Evolutionary conservation across 768 basidiomycete species (phyloP).

Genomic region (Pleurotus giganteus): DNA sequence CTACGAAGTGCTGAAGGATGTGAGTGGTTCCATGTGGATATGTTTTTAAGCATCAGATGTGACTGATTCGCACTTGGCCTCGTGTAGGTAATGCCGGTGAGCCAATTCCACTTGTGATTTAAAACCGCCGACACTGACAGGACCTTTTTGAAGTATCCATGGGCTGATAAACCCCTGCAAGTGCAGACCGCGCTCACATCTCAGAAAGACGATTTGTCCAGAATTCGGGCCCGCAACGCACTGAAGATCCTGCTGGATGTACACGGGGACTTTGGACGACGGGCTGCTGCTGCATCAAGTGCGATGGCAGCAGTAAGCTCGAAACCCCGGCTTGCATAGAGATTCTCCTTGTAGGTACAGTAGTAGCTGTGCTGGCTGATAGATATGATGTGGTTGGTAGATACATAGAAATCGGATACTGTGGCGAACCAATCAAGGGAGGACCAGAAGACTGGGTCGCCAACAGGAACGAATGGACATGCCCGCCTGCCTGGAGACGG

Average conservation of each 20-base stretch:
- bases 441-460: slow-evolving; percentile 4
- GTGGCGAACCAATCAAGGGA: not conserved
- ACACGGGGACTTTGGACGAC: slow-evolving; percentile 82
- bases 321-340: slow-evolving; percentile 7
- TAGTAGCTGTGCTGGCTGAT: slow-evolving; percentile 6
- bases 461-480: slow-evolving; percentile 11
- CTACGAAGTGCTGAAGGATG: slow-evolving; percentile 70
- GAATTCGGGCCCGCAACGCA: slow-evolving; percentile 90
- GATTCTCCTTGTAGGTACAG: not conserved
- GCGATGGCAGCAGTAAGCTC: not conserved
- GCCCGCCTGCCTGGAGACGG: slow-evolving; percentile 4
- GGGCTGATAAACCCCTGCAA: slow-evolving; percentile 63
- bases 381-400: slow-evolving; percentile 8
- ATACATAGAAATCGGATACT: not conserved
- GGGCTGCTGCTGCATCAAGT: slow-evolving; percentile 39
- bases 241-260: slow-evolving; percentile 89
- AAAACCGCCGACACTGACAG: slow-evolving; percentile 6
- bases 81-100: slow-evolving; percentile 13
- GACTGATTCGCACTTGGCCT: slow-evolving; percentile 5
- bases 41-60: not conserved
- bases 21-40: slow-evolving; percentile 17
- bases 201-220: slow-evolving; percentile 79
- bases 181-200: slow-evolving; percentile 66
- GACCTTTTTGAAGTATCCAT: slow-evolving; percentile 66
- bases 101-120: slow-evolving; percentile 4